A percentile compares a stretch with the other conserved stretches of the same genome.
phyloP scores from a whole-genome alignment of 208 protist genomes.

The Acanthamoeba healyi region DNA sequence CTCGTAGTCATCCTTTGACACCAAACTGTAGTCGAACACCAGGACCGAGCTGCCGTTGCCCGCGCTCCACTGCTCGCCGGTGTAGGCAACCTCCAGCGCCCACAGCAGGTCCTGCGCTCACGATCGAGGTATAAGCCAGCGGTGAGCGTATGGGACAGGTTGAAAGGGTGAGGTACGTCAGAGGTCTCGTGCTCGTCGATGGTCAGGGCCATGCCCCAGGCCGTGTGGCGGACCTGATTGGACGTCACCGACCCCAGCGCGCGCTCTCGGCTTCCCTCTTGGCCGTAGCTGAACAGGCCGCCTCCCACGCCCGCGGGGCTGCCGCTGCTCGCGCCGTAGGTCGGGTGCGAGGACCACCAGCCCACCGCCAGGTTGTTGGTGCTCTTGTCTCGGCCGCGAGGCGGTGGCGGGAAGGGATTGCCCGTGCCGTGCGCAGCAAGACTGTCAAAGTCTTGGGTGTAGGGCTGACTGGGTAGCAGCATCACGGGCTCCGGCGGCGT shows the following conservation, averaged over 20 bases:
- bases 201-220: neutral
- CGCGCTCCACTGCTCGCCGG: slow-evolving; percentile 18
- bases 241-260: neutral
- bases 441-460: neutral
- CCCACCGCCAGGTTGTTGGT: neutral
- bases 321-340: slow-evolving; percentile 10
- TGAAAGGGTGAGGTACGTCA: neutral
- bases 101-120: neutral
- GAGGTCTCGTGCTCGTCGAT: neutral
- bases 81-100: neutral
- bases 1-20: neutral
- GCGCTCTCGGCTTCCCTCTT: neutral
- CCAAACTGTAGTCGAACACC: slow-evolving; percentile 22
- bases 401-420: neutral
- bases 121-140: neutral
- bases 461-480: neutral
- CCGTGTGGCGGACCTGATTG: neutral
- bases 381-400: no score
- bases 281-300: slow-evolving; percentile 4
- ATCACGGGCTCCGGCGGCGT: neutral
- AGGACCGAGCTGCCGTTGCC: neutral
- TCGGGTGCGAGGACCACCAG: neutral
- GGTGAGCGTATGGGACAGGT: neutral
- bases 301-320: neutral
- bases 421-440: neutral